Evolutionary conservation across 257 asterid genomes (phyloP).

Genomic region (Lycium barbarum): DNA sequence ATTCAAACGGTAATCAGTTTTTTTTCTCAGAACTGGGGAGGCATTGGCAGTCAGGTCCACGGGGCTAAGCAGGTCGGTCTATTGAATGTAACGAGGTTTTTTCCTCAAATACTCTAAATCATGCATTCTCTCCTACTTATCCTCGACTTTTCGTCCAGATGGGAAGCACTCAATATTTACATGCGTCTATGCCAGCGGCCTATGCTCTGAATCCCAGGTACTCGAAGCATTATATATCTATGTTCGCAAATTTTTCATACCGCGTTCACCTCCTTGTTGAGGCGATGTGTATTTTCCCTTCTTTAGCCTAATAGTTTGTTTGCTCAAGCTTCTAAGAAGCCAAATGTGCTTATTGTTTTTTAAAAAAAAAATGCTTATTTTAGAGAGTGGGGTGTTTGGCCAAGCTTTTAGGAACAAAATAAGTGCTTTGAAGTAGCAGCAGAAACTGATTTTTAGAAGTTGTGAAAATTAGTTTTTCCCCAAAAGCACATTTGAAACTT

Average conservation of each 20-base stretch:
- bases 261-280: neutral
- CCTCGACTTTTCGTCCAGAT: constrained; percentile 28
- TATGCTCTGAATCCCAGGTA: constrained; percentile 39
- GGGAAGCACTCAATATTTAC: constrained; percentile 33
- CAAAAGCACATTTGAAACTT: too few species aligned
- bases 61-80: constrained; percentile 40
- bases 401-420: too few species aligned
- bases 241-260: neutral
- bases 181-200: constrained; percentile 2
- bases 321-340: too few species aligned
- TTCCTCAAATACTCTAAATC: neutral
- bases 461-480: too few species aligned
- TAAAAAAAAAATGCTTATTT: too few species aligned
- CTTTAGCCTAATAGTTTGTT: neutral
- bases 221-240: neutral
- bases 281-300: neutral
- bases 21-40: constrained; percentile 32
- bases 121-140: constrained; percentile 4
- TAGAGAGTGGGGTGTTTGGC: too few species aligned
- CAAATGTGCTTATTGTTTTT: too few species aligned
- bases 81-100: neutral
- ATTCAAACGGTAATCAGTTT: neutral
- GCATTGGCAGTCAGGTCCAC: constrained; percentile 27
- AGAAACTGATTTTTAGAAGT: too few species aligned
- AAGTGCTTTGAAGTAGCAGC: too few species aligned